Evolutionary conservation across 2,329 filamentous ascomycete species (phyloP).

Genomic region (Phoma sp.): DNA sequence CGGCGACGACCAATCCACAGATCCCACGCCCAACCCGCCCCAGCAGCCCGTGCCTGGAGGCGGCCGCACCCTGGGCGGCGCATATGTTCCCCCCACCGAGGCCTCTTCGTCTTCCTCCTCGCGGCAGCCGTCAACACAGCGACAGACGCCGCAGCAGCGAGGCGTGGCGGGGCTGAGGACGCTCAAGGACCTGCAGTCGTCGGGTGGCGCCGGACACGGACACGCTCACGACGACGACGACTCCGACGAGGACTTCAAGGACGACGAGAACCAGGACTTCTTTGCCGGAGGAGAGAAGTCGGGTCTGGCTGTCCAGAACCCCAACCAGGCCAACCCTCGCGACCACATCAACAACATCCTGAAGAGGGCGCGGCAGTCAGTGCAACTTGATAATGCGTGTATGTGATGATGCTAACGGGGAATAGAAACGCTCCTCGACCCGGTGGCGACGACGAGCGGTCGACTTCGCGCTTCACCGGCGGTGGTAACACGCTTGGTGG

Average conservation of each 20-base stretch:
- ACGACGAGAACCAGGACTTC: conserved; percentile 69
- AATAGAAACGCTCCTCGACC: conserved; percentile 67
- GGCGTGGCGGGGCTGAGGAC: conserved; percentile 49
- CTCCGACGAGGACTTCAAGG: conserved; percentile 67
- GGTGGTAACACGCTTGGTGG: conserved; percentile 79
- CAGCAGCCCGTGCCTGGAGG: conserved; percentile 39
- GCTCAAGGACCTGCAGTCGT: conserved; percentile 54
- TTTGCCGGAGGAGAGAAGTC: conserved; percentile 90
- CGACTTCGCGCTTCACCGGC: conserved; percentile 68
- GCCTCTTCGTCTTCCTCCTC: conserved; percentile 38
- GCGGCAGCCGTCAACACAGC: conserved; percentile 28
- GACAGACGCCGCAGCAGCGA: conserved; percentile 38
- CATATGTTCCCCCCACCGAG: conserved; percentile 41
- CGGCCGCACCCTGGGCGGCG: conserved; percentile 48
- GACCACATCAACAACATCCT: conserved; percentile 61
- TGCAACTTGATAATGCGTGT: not conserved
- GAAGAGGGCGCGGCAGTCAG: conserved; percentile 55
- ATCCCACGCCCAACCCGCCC: conserved; percentile 28
- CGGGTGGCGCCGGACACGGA: conserved; percentile 52
- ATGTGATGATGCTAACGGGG: conserved; percentile 26
- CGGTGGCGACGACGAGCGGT: conserved; percentile 60
- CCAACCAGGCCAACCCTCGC: conserved; percentile 59
- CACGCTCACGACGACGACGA: conserved; percentile 61
- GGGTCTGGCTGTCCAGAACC: conserved; percentile 71
- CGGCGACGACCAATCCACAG: conserved; percentile 37